These are phyloP conservation scores for Coniochaeta prunicola DNA, from an alignment of 2,329 filamentous ascomycete species.

Conservation along the genomic window DNA sequence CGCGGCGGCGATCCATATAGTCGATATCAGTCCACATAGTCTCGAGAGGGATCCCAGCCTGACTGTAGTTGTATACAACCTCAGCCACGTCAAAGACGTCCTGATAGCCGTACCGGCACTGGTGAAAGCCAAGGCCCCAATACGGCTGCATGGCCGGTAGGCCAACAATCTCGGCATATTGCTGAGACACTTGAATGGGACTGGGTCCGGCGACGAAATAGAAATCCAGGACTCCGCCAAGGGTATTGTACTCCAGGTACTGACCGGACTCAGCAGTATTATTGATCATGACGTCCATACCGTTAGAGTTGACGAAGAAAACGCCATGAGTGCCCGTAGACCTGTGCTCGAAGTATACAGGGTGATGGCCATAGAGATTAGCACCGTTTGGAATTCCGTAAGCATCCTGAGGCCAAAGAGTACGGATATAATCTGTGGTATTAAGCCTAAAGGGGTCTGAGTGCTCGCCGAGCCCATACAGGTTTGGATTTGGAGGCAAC, in stretches of 20 bases:
- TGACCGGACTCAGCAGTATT: slow-evolving; percentile 50
- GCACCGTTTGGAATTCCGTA: slow-evolving; percentile 51
- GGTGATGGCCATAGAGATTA: slow-evolving; percentile 69
- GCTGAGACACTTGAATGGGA: slow-evolving; percentile 49
- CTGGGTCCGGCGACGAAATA: slow-evolving; percentile 57
- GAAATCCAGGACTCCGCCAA: slow-evolving; percentile 70
- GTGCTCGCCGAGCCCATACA: slow-evolving; percentile 77
- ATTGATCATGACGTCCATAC: slow-evolving; percentile 72
- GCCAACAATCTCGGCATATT: slow-evolving; percentile 51
- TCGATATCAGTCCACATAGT: slow-evolving; percentile 63
- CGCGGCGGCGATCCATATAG: slow-evolving; percentile 47
- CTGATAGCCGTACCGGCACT: slow-evolving; percentile 58
- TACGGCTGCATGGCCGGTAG: slow-evolving; percentile 56
- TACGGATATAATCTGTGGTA: slow-evolving; percentile 62
- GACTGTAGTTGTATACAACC: slow-evolving; percentile 60
- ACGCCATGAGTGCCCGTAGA: slow-evolving; percentile 53
- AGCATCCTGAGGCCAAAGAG: slow-evolving; percentile 62
- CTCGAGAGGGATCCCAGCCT: slow-evolving; percentile 59
- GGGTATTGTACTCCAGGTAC: slow-evolving; percentile 71
- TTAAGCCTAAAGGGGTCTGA: slow-evolving; percentile 63
- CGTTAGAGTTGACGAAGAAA: slow-evolving; percentile 65
- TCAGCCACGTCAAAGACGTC: slow-evolving; percentile 60
- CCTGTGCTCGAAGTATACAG: slow-evolving; percentile 69
- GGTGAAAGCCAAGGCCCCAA: slow-evolving; percentile 56
- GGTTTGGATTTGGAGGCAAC: slow-evolving; percentile 58